Conservation (phyloP, 306 rosid genomes). For the Corylus heterophylla region DNA sequence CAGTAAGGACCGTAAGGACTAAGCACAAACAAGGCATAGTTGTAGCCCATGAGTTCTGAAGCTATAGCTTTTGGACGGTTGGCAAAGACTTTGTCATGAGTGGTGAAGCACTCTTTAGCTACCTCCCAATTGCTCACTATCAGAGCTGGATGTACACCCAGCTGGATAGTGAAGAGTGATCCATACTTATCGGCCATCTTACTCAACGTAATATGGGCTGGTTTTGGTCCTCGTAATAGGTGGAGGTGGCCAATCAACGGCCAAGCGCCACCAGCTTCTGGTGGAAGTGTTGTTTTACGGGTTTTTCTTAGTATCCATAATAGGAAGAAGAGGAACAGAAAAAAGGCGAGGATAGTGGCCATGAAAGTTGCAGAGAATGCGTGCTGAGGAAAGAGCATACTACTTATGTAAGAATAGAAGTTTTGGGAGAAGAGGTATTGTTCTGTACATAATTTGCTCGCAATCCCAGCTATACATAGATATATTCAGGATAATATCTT, state of each 20-base stretch:
- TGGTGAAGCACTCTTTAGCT: conserved; percentile 33
- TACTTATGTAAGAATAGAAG: not conserved
- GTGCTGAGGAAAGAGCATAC: not conserved
- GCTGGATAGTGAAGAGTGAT: conserved; percentile 26
- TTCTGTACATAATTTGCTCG: too few species aligned
- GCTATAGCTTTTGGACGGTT: conserved; percentile 30
- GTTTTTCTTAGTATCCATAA: not conserved
- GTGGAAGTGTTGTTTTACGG: conserved; percentile 21
- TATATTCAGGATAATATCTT: too few species aligned
- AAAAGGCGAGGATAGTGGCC: not conserved
- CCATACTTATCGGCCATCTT: conserved; percentile 31
- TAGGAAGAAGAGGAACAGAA: conserved; percentile 18
- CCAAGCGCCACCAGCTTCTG: conserved; percentile 33
- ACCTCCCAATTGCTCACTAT: conserved; percentile 26
- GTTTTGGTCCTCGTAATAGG: conserved; percentile 19
- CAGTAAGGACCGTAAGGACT: conserved; percentile 37
- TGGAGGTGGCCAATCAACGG: conserved; percentile 49
- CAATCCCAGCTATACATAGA: too few species aligned
- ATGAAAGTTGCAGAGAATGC: not conserved
- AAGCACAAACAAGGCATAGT: conserved; percentile 27
- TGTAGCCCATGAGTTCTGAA: conserved; percentile 26
- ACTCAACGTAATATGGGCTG: conserved; percentile 8
- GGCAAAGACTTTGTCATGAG: conserved; percentile 25
- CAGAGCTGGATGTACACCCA: conserved; percentile 26
- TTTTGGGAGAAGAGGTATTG: too few species aligned